Evolutionary conservation across 2,329 filamentous ascomycete genomes (phyloP).

Genomic region (Xylaria sp.): DNA sequence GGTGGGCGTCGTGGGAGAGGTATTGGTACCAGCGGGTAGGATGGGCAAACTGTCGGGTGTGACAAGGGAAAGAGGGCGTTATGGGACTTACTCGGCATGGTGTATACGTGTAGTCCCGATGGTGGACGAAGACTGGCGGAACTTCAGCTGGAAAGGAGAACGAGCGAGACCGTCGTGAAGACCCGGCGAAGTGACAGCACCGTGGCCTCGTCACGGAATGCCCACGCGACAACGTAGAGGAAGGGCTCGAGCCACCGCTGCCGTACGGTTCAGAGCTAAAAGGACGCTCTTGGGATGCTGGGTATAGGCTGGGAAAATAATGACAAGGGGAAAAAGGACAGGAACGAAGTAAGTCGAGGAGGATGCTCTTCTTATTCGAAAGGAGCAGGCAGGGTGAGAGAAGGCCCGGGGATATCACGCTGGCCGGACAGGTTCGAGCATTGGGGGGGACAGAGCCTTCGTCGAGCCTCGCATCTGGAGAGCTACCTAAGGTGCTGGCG

Average conservation of each 20-base stretch:
- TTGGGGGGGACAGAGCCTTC: constrained; percentile 14
- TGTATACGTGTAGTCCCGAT: constrained; percentile 35
- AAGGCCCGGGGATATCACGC: neutral
- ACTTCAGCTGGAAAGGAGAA: constrained; percentile 30
- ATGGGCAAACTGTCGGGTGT: constrained; percentile 6
- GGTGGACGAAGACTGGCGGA: constrained; percentile 28
- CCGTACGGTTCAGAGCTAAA: neutral
- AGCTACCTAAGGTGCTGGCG: no score
- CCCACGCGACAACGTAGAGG: constrained; percentile 22
- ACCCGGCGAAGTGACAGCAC: constrained; percentile 20
- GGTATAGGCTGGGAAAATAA: constrained; percentile 17
- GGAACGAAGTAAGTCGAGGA: neutral
- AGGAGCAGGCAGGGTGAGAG: constrained; percentile 1
- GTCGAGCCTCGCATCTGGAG: constrained; percentile 29
- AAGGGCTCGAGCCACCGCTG: constrained; percentile 9
- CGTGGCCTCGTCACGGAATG: constrained; percentile 29
- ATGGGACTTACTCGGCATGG: constrained; percentile 48
- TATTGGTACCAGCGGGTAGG: neutral
- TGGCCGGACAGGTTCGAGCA: constrained; percentile 21
- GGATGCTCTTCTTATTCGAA: constrained; percentile 2
- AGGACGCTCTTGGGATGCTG: neutral
- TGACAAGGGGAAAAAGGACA: constrained; percentile 13
- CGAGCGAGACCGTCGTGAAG: constrained; percentile 15
- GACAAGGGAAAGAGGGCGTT: constrained; percentile 17
- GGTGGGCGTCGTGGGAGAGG: neutral